Evolutionary conservation across 257 asterid genomes (phyloP), one percentile per base, ranked within the genome.

Genomic region (Solanum megistacrolobum): DNA sequence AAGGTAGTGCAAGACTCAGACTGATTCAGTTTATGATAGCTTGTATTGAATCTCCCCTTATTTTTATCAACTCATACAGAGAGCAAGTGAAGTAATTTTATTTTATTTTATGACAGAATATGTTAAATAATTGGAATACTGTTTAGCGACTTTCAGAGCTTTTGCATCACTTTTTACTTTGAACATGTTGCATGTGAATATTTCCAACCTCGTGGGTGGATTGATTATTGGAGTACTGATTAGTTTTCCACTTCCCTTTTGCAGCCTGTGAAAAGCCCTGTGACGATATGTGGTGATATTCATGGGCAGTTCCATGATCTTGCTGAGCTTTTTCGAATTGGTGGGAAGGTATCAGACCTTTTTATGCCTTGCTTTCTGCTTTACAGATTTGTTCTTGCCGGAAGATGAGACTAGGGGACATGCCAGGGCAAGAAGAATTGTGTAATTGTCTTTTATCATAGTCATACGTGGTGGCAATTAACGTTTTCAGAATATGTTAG

Each of bases 221-320:
- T 29, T 82, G 69, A 48, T 18, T 82, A 18, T 82, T 48, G 69
- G 18, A 18, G 39, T 11, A 39, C 60, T 76, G 52, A 76, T 76
- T 76, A 3, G 84, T n/a, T 38, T 76, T 39, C n/a, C n/a, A 76
- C 29, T 69, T 71, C 35, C 83, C 9, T 86, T 16, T 46, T 86
- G 88, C 84, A 86, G 88, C 88, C 88, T 73, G 88, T 73, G 84
- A 86, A 86, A 73, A 86, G 88, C 84, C 88, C 88, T 46, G 88
- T 86, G 73, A 86, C 88, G 52, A 86, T 86, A 72, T 86, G 88
- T 52, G 88, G 88, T 73, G 88, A 86, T 73, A 86, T 86, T 86
- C 88, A 86, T 86, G 88, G 88, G 84, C 88, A 86, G 84, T 95
- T 95, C 89, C 97, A 94, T 88, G 98, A 95, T 91, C 96, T 95